Base-by-base conservation (phyloP, 73 alveolate species). In the Stentor coeruleus region DNA sequence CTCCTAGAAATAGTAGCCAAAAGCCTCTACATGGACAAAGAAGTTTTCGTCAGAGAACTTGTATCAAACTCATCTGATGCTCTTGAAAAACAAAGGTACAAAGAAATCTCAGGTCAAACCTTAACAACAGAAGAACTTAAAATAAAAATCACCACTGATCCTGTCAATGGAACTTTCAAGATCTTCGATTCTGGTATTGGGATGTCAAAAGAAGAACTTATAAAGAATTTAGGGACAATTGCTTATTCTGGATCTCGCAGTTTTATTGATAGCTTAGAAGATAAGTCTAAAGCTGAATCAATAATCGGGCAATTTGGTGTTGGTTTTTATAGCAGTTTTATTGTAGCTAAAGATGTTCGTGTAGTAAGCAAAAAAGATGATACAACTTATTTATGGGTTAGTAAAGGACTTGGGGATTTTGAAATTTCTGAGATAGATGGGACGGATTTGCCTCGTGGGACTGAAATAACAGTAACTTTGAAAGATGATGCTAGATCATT, bases 221-320 rank as follows among this genome's bases (percentile, higher is more conserved):
- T 89, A 11, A 91, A 91, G 4, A 90, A 91, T 82, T 80, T 91
- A 39, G 97, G 97, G 3, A 91, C 97, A 3, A 91, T 91, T 66
- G 97, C 97, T 58, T 86, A 85, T 49, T 85, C 93, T 39, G 97
- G 97, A 1, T 89, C 95, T 26, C 41, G 83, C 72, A 58, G 84
- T 74, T 91, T 89, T 49, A 59, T 91, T 14, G 89, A 91, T 82
- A 37, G 82, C 79, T 20, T 20, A 33, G 36, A 20, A 33, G 92
- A 92, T 77, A 72, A 76, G 74, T 55, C 72, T 28, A 35, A 76
- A 75, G 77, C 84, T 59, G 97, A 91, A 28, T 74, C 82, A 28
- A 91, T 91, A 49, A 91, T 91, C 82, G 97, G 97, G 55, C 77
- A 91, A 83, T 91, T 91, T 86, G 97, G 97, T 39, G 97, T 91